Percentiles rank a stretch among this genome's conserved stretches.
These are phyloP conservation scores for Coemansia sp. DNA, from an alignment of 371 early-diverging fungal species.

Conservation along the genomic window DNA sequence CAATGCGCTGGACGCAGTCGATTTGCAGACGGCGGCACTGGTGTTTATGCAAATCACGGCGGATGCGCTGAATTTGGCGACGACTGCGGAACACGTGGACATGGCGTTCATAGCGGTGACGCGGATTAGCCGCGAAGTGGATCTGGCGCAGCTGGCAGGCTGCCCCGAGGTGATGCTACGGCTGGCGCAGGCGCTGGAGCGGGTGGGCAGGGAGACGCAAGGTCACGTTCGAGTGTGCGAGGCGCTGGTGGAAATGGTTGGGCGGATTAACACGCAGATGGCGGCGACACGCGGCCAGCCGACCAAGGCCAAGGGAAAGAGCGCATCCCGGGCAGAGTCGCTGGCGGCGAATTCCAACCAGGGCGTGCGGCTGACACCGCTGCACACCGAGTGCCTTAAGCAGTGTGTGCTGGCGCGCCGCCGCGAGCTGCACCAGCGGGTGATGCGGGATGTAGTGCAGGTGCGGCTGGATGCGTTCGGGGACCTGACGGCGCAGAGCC, in stretches of 20 bases:
- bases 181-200: slow-evolving; percentile 14
- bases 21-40: neutral
- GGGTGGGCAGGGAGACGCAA: neutral
- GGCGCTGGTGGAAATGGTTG: slow-evolving; percentile 20
- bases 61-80: slow-evolving; percentile 23
- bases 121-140: slow-evolving; percentile 1
- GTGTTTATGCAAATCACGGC: slow-evolving; percentile 21
- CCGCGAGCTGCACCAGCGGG: slow-evolving; percentile 18
- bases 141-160: slow-evolving; percentile 9
- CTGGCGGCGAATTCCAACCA: slow-evolving; percentile 10
- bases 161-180: slow-evolving; percentile 25
- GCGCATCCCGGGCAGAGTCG: neutral
- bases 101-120: slow-evolving; percentile 8
- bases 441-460: slow-evolving; percentile 2
- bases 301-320: neutral
- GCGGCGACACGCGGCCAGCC: slow-evolving; percentile 8
- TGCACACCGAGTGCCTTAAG: slow-evolving; percentile 38
- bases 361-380: slow-evolving; percentile 37
- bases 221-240: slow-evolving; percentile 8
- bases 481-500: neutral
- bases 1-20: slow-evolving; percentile 6
- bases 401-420: slow-evolving; percentile 31
- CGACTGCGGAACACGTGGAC: slow-evolving; percentile 2
- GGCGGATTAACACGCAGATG: slow-evolving; percentile 20
- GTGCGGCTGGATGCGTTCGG: slow-evolving; percentile 32